phyloP scores from a whole-genome alignment of 441 rosid genomes.

The Euphorbia celastroides region DNA sequence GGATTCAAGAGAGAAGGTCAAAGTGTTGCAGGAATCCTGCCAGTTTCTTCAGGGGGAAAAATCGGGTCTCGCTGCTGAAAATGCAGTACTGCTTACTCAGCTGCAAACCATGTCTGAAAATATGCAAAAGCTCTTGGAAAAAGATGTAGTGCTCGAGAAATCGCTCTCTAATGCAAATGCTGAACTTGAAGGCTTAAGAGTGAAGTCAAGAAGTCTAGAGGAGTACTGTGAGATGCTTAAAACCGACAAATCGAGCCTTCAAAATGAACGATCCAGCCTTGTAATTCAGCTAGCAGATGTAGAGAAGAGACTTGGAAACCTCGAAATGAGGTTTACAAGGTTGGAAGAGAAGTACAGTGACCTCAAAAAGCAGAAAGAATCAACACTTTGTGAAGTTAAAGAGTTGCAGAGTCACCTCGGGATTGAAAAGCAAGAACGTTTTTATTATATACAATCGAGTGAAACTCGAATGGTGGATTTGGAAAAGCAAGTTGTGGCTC shows the following conservation, averaged over 20 bases:
- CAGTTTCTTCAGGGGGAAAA: conserved; percentile 69
- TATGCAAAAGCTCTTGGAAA: conserved; percentile 51
- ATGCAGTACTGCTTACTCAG: conserved; percentile 75
- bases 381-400: conserved; percentile 43
- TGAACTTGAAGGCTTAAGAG: conserved; percentile 64
- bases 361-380: conserved; percentile 61
- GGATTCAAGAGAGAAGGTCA: conserved; percentile 58
- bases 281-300: conserved; percentile 47
- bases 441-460: conserved; percentile 42
- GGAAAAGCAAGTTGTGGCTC: conserved; percentile 58
- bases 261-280: conserved; percentile 46
- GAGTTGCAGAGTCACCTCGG: conserved; percentile 55
- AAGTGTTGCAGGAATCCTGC: conserved; percentile 52
- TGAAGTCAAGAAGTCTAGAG: conserved; percentile 58
- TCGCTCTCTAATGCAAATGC: conserved; percentile 52
- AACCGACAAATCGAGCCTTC: conserved; percentile 55
- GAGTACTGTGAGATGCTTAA: conserved; percentile 55
- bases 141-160: conserved; percentile 53
- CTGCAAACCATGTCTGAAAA: conserved; percentile 60
- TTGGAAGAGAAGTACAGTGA: conserved; percentile 42
- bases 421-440: conserved; percentile 58
- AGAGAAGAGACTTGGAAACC: conserved; percentile 53
- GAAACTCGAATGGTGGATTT: conserved; percentile 63
- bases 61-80: conserved; percentile 50
- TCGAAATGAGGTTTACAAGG: conserved; percentile 62